Evolutionary conservation across 495 filamentous ascomycete genomes (phyloP).

Genomic region (Pseudomonodictys pantanalensis): DNA sequence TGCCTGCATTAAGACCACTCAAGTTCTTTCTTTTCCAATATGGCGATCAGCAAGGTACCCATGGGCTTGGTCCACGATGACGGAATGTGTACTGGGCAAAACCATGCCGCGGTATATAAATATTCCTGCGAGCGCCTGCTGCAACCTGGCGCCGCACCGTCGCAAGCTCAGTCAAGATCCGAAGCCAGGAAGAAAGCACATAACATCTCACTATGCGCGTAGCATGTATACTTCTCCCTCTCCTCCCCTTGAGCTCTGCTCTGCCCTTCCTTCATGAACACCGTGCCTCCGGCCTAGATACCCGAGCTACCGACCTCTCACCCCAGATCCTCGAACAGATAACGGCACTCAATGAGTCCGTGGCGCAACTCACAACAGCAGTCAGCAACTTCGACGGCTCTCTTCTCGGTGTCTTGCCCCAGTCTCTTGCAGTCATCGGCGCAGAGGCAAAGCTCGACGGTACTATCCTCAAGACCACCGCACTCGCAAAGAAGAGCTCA

Average conservation of each 20-base stretch:
- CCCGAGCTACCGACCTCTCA: not conserved
- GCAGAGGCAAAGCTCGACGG: constrained; percentile 12
- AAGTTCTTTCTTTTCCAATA: too few species aligned
- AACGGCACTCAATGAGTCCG: not conserved
- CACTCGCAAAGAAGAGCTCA: not conserved
- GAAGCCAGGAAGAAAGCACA: too few species aligned
- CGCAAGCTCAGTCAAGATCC: too few species aligned
- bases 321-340: not conserved
- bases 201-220: not conserved
- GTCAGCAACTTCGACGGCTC: constrained; percentile 18
- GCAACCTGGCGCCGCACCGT: too few species aligned
- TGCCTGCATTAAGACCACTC: too few species aligned
- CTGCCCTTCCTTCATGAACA: not conserved
- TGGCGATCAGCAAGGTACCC: too few species aligned
- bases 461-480: not conserved
- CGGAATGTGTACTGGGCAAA: too few species aligned
- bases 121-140: too few species aligned
- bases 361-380: not conserved
- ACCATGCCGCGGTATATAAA: too few species aligned
- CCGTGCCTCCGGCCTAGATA: not conserved
- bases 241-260: not conserved
- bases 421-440: constrained; percentile 7
- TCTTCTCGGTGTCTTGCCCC: constrained; percentile 7
- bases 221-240: not conserved
- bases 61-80: too few species aligned